Evolutionary conservation across 2,329 filamentous ascomycete genomes (phyloP).

Genomic region (Lachnellula occidentalis): DNA sequence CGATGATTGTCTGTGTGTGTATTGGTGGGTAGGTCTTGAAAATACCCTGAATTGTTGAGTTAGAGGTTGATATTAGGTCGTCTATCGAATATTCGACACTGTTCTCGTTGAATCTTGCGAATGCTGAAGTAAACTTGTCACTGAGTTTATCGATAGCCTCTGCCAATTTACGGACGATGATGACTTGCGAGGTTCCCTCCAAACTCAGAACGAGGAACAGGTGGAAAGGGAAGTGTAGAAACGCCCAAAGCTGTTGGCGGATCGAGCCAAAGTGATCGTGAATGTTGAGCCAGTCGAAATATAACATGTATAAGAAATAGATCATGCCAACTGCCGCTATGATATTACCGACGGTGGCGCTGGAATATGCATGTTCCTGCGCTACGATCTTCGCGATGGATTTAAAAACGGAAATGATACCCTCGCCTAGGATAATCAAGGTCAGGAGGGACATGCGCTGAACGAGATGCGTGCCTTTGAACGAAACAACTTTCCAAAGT

Average conservation of each 20-base stretch:
- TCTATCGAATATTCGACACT: too few relatives aligned
- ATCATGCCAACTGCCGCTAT: slow-evolving; percentile 13
- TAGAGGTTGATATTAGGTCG: too few relatives aligned
- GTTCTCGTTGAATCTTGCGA: background rate
- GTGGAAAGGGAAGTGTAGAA: slow-evolving; percentile 52
- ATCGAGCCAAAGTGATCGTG: slow-evolving; percentile 16
- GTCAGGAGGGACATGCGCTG: slow-evolving; percentile 54
- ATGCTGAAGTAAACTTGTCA: background rate
- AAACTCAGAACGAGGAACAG: slow-evolving; percentile 50
- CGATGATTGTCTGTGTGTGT: slow-evolving; percentile 5
- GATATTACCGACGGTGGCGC: slow-evolving; percentile 12
- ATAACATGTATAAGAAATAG: slow-evolving; percentile 26
- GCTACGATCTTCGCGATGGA: slow-evolving; percentile 18
- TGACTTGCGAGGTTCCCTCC: slow-evolving; percentile 37
- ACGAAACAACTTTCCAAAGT: slow-evolving; percentile 36
- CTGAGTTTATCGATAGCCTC: slow-evolving; percentile 9
- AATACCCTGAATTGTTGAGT: slow-evolving; percentile 1
- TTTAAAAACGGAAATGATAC: slow-evolving; percentile 23
- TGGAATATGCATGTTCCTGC: slow-evolving; percentile 6
- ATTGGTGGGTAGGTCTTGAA: slow-evolving; percentile 9
- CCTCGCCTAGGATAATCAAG: slow-evolving; percentile 42
- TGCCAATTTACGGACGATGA: slow-evolving; percentile 21
- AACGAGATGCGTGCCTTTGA: slow-evolving; percentile 52
- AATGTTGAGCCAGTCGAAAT: slow-evolving; percentile 21
- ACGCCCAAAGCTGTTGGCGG: slow-evolving; percentile 34